Evolutionary conservation across 2,329 filamentous ascomycete species (phyloP).

Genomic region (Pezicula neosporulosa): DNA sequence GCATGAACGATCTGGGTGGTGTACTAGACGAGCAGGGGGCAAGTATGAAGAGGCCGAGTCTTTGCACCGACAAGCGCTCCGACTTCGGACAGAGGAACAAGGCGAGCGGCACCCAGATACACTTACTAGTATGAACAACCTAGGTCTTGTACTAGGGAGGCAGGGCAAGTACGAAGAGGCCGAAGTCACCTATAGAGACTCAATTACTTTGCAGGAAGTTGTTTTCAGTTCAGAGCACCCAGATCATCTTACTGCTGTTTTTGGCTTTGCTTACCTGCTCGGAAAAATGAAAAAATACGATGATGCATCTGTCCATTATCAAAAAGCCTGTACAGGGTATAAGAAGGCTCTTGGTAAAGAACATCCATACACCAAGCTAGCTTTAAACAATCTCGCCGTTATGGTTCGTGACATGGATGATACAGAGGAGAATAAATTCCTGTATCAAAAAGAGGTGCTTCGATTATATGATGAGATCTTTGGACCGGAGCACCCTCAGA

Average conservation of each 20-base stretch:
- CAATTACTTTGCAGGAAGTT: not conserved
- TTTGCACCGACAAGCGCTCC: not conserved
- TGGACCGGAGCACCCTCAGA: no score
- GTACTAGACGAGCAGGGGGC: conserved; percentile 3
- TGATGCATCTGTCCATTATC: not conserved
- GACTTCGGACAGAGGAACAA: not conserved
- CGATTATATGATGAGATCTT: no score
- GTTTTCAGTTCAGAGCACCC: not conserved
- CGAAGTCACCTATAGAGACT: not conserved
- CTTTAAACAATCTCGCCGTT: not conserved
- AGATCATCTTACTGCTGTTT: not conserved
- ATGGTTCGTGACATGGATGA: not conserved
- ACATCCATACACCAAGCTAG: not conserved
- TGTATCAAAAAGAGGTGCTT: no score
- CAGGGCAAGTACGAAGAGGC: conserved; percentile 7
- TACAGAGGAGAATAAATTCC: no score
- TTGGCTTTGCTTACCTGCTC: not conserved
- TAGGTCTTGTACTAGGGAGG: not conserved
- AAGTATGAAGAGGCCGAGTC: conserved; percentile 6
- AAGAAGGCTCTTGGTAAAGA: not conserved
- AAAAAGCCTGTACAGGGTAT: not conserved
- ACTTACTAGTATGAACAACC: conserved; percentile 1
- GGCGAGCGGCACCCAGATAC: not conserved
- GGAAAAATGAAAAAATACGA: not conserved
- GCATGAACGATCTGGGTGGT: conserved; percentile 1